These are phyloP conservation scores for Asterochloris sp. DNA, from an alignment of 139 green algal species.

Conservation along the genomic window DNA sequence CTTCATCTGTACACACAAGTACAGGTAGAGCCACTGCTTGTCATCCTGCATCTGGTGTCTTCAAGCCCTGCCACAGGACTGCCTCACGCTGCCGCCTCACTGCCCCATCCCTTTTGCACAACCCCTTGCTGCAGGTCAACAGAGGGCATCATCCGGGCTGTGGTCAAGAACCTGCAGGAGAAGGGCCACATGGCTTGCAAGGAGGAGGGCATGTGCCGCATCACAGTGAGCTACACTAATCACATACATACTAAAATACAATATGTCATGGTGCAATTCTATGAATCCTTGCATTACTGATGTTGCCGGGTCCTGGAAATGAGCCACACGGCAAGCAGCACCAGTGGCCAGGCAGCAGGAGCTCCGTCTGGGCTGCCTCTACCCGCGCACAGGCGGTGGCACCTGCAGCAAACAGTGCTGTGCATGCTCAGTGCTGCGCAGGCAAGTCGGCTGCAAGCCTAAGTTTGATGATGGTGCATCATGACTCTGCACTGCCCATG, in stretches of 20 bases:
- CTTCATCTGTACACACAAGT: conserved; percentile 23
- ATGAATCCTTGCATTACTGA: background rate
- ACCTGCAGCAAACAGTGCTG: background rate
- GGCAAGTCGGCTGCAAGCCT: too few relatives aligned
- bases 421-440: background rate
- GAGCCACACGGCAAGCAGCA: background rate
- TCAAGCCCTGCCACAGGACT: background rate
- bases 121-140: conserved; percentile 6
- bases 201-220: conserved; percentile 23
- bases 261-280: background rate
- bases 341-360: background rate
- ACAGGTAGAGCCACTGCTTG: background rate
- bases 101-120: background rate
- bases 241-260: background rate
- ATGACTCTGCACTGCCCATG: too few relatives aligned
- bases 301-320: background rate
- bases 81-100: background rate
- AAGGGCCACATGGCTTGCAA: conserved; percentile 8
- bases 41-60: background rate
- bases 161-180: conserved; percentile 22
- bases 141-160: conserved; percentile 5
- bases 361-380: background rate
- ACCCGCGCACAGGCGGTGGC: background rate
- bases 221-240: conserved; percentile 1
- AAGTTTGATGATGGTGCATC: too few relatives aligned